Evolutionary conservation across 2,329 filamentous ascomycete genomes (phyloP).

Genomic region (Didymella exigua): DNA sequence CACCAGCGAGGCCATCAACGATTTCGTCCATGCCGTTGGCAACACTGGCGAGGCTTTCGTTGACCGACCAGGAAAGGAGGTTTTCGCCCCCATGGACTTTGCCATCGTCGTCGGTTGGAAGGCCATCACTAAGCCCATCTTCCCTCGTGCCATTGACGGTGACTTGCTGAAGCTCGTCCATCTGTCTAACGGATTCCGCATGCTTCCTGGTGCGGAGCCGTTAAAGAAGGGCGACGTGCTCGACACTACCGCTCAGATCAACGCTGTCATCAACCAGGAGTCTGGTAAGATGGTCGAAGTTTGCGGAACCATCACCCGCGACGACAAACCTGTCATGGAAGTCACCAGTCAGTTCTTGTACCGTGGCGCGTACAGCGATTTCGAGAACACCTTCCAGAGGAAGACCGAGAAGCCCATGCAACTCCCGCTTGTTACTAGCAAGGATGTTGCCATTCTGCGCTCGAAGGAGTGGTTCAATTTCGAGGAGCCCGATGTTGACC

Average conservation of each 20-base stretch:
- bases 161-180: slow-evolving; percentile 96
- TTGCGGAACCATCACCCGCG: slow-evolving; percentile 91
- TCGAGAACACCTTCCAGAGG: slow-evolving; percentile 97
- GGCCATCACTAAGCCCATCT: slow-evolving; percentile 98
- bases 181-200: slow-evolving; percentile 95
- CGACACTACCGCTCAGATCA: slow-evolving; percentile 92
- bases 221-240: slow-evolving; percentile 94
- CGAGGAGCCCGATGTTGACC: slow-evolving; percentile 81
- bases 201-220: slow-evolving; percentile 93
- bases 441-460: slow-evolving; percentile 90
- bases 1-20: slow-evolving; percentile 90
- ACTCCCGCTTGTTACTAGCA: slow-evolving; percentile 81
- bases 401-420: slow-evolving; percentile 96
- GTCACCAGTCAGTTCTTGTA: slow-evolving; percentile 98
- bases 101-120: slow-evolving; percentile 99
- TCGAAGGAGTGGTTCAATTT: slow-evolving; percentile 98
- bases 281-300: slow-evolving; percentile 99
- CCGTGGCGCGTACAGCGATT: slow-evolving; percentile 89
- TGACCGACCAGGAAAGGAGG: slow-evolving; percentile 89
- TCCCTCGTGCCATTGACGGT: slow-evolving; percentile 93
- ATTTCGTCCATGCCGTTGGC: slow-evolving; percentile 98
- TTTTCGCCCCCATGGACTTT: slow-evolving; percentile 98
- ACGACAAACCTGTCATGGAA: slow-evolving; percentile 89
- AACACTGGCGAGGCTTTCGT: slow-evolving; percentile 98
- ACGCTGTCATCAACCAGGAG: slow-evolving; percentile 96